Evolutionary conservation across 805 yeast species (phyloP).

Genomic region (Saccharomyces paradoxus): DNA sequence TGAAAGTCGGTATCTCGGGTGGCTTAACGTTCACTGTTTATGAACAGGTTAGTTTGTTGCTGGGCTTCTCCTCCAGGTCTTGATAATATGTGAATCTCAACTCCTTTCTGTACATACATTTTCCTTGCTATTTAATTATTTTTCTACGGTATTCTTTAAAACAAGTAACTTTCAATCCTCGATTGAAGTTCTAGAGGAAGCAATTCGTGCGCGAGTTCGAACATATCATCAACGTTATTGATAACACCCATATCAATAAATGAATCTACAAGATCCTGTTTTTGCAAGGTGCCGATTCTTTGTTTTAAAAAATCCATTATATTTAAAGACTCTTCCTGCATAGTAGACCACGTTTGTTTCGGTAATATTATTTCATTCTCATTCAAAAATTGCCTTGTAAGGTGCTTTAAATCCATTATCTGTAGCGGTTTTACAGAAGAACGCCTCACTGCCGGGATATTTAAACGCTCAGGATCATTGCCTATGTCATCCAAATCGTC

Average conservation of each 20-base stretch:
- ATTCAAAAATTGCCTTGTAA: not conserved
- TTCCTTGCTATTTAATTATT: not conserved
- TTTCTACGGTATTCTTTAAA: not conserved
- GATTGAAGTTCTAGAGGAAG: not conserved
- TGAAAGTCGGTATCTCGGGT: constrained; percentile 64
- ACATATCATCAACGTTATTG: not conserved
- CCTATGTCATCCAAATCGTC: not conserved
- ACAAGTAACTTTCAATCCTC: not conserved
- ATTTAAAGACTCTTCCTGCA: not conserved
- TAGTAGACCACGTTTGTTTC: not conserved
- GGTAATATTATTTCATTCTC: not conserved
- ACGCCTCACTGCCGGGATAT: not conserved
- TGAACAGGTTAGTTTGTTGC: constrained; percentile 33
- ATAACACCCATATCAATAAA: not conserved
- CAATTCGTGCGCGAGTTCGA: not conserved
- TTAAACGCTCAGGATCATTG: not conserved
- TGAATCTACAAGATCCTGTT: not conserved
- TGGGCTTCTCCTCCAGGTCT: not conserved
- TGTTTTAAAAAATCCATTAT: not conserved
- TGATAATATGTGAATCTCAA: not conserved
- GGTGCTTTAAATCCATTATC: not conserved
- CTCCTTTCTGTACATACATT: not conserved
- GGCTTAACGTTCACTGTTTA: constrained; percentile 61
- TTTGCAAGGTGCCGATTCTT: not conserved
- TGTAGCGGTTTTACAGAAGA: not conserved